phyloP scores from a whole-genome alignment of 352 stramenopile species.

The Phytopythium boreale region DNA sequence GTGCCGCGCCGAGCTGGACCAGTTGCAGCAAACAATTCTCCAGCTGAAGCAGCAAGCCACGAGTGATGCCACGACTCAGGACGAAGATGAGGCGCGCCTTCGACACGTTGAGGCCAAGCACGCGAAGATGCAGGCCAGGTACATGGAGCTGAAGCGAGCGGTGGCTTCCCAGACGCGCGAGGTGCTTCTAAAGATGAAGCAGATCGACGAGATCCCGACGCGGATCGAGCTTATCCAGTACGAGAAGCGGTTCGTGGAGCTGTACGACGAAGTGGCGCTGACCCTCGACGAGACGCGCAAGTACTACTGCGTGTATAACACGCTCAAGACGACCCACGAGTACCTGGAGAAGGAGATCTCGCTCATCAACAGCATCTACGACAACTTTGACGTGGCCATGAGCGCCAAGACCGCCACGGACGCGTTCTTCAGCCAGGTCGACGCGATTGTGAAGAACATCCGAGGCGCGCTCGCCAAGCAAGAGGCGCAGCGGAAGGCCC shows the following conservation, averaged over 20 bases:
- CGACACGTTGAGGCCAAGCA: conserved; percentile 69
- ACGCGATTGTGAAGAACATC: conserved; percentile 67
- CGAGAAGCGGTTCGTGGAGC: conserved; percentile 85
- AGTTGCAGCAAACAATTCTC: conserved; percentile 32
- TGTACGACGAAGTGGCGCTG: conserved; percentile 85
- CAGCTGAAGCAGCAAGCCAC: conserved; percentile 37
- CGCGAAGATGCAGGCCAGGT: conserved; percentile 54
- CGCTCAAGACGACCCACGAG: conserved; percentile 71
- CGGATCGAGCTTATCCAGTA: conserved; percentile 89
- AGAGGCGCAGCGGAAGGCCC: conserved; percentile 31
- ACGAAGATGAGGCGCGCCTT: conserved; percentile 45
- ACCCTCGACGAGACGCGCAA: conserved; percentile 90
- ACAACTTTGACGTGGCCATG: conserved; percentile 84
- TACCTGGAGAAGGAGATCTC: conserved; percentile 87
- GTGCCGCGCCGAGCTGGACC: conserved; percentile 41
- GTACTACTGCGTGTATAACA: conserved; percentile 89
- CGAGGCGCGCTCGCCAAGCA: conserved; percentile 53
- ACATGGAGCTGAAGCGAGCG: conserved; percentile 61
- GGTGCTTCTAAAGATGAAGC: conserved; percentile 53
- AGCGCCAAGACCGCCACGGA: conserved; percentile 48
- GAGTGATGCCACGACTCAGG: conserved; percentile 27
- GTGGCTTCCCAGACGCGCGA: conserved; percentile 58
- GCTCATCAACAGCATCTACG: conserved; percentile 81
- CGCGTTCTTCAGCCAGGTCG: conserved; percentile 78
- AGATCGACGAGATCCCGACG: conserved; percentile 85